Evolutionary conservation across 306 rosid genomes (phyloP).

Genomic region (Mucuna pruriens): DNA sequence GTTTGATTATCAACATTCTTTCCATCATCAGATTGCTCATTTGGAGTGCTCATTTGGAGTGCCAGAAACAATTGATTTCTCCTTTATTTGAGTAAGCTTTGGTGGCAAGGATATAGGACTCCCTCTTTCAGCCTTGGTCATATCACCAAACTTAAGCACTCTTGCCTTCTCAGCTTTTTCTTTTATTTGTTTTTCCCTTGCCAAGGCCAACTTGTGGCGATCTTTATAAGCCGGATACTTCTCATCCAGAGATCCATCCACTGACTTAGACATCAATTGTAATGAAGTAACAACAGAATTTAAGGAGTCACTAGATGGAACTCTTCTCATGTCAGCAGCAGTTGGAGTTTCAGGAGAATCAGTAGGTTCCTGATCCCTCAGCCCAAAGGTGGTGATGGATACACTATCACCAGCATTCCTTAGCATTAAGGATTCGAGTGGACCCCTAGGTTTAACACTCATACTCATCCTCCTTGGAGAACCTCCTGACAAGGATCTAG

Average conservation of each 20-base stretch:
- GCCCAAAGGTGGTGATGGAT: conserved; percentile 87
- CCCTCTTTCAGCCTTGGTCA: conserved; percentile 59
- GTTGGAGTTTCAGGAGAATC: conserved; percentile 72
- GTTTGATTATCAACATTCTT: conserved; percentile 59
- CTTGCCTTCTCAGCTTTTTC: conserved; percentile 92
- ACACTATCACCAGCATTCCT: conserved; percentile 78
- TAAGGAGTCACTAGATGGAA: conserved; percentile 61
- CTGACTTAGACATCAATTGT: conserved; percentile 95
- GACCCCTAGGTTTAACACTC: conserved; percentile 72
- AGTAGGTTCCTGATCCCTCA: conserved; percentile 56
- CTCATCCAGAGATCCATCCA: conserved; percentile 77
- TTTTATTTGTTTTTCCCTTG: conserved; percentile 81
- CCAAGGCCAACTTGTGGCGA: conserved; percentile 89
- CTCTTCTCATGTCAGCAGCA: conserved; percentile 55
- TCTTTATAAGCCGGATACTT: conserved; percentile 93
- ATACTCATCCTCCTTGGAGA: conserved; percentile 77
- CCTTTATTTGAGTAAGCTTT: conserved; percentile 73
- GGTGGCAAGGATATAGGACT: conserved; percentile 63
- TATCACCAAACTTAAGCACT: conserved; percentile 71
- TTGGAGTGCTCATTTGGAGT: too few relatives aligned
- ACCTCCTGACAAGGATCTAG: conserved; percentile 69
- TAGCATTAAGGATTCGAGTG: conserved; percentile 83
- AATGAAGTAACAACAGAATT: conserved; percentile 80
- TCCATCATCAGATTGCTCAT: conserved; percentile 65
- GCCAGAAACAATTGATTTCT: conserved; percentile 62